Base-by-base conservation (phyloP, 1,139 yeast species). In the Pichia sp. region DNA sequence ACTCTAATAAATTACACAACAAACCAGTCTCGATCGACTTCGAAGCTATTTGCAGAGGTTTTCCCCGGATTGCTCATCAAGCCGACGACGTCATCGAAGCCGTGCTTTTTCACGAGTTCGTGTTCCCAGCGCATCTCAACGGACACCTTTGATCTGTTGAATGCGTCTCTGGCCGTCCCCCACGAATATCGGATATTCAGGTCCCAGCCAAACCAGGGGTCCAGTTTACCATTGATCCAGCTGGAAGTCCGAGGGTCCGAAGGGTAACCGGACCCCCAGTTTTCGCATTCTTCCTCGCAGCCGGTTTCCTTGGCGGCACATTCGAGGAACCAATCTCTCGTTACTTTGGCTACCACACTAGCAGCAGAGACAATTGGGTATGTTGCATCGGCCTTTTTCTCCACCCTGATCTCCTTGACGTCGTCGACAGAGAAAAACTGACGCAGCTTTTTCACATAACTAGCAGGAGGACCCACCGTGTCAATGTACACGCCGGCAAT, bases 291-390 rank as follows among this genome's bases (percentile, higher is more conserved):
- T n/a, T 63, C 68, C 6, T 14, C 17, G 41, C 41, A 38, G 14
- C 52, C 51, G 24, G 48, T 36, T 6, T 45, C 43, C n/a, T 41
- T 50, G 0, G 63, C 42, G 38, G 62, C 52, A 30, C 48, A 34
- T 31, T 67, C 64, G 45, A 77, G 72, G 56, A 93, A 81, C 53
- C 81, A 74, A 69, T 93, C 99, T 65, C 99, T 79, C 0, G 99
- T 90, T 4, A 93, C 99, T 68, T 93, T 93, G 6, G 99, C 99
- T 51, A 93, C 92, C 54, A 93, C 89, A n/a, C 96, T 87, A 0
- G 99, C 99, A 0, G 95, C 89, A 69, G 96, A 87, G 4, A 95
- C 99, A 51, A 91, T 85, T 0, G 98, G 97, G 67, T 79, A 93
- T n/a, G 90, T 67, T 31, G 97, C 84, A 73, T 95, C 99, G 0